These are phyloP conservation scores for Penicillium decumbens DNA, from an alignment of 2,329 filamentous ascomycete species.

Conservation along the genomic window DNA sequence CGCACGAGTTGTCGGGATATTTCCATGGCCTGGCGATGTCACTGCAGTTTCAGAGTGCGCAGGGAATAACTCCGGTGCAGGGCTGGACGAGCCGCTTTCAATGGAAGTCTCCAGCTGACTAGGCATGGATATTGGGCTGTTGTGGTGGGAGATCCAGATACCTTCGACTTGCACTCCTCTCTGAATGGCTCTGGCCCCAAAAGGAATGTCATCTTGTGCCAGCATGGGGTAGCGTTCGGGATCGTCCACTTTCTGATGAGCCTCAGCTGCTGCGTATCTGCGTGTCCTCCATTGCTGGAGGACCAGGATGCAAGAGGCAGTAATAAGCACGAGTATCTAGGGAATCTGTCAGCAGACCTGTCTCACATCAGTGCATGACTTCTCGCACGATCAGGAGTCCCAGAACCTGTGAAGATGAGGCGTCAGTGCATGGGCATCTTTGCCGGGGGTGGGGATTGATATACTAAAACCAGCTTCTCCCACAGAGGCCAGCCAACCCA, in stretches of 20 bases:
- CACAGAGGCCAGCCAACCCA: conserved; percentile 71
- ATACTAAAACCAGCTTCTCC: conserved; percentile 86
- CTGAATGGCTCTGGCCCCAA: conserved; percentile 80
- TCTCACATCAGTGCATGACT: background rate
- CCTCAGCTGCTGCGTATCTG: conserved; percentile 61
- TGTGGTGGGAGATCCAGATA: conserved; percentile 65
- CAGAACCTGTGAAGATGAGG: conserved; percentile 57
- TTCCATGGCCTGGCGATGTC: conserved; percentile 2
- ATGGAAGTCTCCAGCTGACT: conserved; percentile 21
- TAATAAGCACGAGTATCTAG: conserved; percentile 60
- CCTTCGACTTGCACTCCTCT: conserved; percentile 79
- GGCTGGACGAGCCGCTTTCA: conserved; percentile 15
- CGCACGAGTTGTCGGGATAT: background rate
- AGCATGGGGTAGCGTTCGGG: conserved; percentile 54
- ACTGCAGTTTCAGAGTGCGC: background rate
- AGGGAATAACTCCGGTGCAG: background rate
- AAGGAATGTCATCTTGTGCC: conserved; percentile 64
- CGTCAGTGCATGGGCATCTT: conserved; percentile 12
- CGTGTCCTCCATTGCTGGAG: conserved; percentile 55
- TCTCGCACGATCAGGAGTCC: conserved; percentile 60
- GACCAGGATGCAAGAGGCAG: conserved; percentile 62
- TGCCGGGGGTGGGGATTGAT: conserved; percentile 33
- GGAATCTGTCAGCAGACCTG: conserved; percentile 24
- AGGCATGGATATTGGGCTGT: conserved; percentile 29
- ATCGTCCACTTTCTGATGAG: conserved; percentile 55